A percentile compares a stretch with the other conserved stretches of the same genome.
Conservation (phyloP, 2,329 filamentous ascomycete species). For the Clonostachys byssicola region DNA sequence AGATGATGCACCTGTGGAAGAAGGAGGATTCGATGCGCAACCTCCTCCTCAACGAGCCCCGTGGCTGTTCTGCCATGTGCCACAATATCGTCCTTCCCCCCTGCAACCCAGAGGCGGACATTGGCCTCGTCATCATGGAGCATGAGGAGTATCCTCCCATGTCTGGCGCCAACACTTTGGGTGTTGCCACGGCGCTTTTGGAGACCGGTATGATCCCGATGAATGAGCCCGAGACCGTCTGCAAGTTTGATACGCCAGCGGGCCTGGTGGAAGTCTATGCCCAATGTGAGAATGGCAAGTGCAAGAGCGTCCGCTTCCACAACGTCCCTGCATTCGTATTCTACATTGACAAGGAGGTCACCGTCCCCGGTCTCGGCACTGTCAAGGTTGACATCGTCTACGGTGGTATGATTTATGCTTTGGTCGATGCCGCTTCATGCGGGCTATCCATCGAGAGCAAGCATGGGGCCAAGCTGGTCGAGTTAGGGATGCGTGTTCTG, state of each 20-base stretch:
- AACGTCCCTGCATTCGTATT: conserved; percentile 38
- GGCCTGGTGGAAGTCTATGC: conserved; percentile 33
- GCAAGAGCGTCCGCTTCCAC: conserved; percentile 35
- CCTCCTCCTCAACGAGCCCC: conserved; percentile 38
- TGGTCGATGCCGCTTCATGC: conserved; percentile 31
- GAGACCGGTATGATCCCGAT: conserved; percentile 42
- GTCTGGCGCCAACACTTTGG: conserved; percentile 40
- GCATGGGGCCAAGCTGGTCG: conserved; percentile 26
- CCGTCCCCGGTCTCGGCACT: conserved; percentile 31
- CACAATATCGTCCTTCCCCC: conserved; percentile 34
- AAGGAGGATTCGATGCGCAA: conserved; percentile 32
- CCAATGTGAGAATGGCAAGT: conserved; percentile 34
- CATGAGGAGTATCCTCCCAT: conserved; percentile 31
- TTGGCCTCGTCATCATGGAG: conserved; percentile 41
- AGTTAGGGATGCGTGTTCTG: conserved; percentile 36
- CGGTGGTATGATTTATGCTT: conserved; percentile 38
- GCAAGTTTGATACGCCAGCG: conserved; percentile 37
- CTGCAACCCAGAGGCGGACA: conserved; percentile 35
- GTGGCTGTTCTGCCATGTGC: conserved; percentile 32
- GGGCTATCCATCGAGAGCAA: conserved; percentile 24
- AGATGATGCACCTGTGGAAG: conserved; percentile 33
- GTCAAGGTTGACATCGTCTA: conserved; percentile 37
- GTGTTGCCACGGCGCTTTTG: conserved; percentile 34
- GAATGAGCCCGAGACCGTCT: conserved; percentile 32
- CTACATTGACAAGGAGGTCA: conserved; percentile 27